A percentile compares a stretch with the other conserved stretches of the same genome.
Conservation (phyloP, 2,329 filamentous ascomycete species). For the Ophiostoma triangulosporum region DNA sequence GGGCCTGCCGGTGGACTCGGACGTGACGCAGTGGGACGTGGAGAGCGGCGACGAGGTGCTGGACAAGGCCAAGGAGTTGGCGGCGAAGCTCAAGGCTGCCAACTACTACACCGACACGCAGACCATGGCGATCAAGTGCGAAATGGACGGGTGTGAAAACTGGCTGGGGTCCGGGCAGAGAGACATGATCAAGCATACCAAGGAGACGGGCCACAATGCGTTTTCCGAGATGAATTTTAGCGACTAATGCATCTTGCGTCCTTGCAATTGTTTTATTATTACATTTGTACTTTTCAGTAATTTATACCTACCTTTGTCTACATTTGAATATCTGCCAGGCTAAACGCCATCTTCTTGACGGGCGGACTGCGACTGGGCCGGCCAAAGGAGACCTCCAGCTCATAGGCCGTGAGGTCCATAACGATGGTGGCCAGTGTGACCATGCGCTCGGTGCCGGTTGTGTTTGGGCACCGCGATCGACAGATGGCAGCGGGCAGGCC, state of each 20-base stretch:
- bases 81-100: constrained; percentile 48
- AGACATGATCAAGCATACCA: constrained; percentile 49
- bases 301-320: background rate
- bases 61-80: constrained; percentile 50
- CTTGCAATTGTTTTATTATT: no score
- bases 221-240: constrained; percentile 22
- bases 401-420: constrained; percentile 5
- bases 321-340: background rate
- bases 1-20: constrained; percentile 55
- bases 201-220: constrained; percentile 43
- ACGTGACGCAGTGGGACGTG: constrained; percentile 47
- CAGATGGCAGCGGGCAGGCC: constrained; percentile 5
- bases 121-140: constrained; percentile 66
- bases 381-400: constrained; percentile 6
- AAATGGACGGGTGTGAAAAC: constrained; percentile 42
- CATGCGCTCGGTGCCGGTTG: constrained; percentile 5
- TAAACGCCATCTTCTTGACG: background rate
- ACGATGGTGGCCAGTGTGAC: constrained; percentile 6
- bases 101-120: constrained; percentile 87
- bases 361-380: background rate
- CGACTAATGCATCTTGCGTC: no score
- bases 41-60: constrained; percentile 35
- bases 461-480: background rate
- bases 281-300: no score
- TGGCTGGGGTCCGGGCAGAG: constrained; percentile 54